Percentiles rank a stretch among this genome's conserved stretches.
phyloP scores from a whole-genome alignment of 1,284 basidiomycete genomes.

The Pseudozyma pruni region DNA sequence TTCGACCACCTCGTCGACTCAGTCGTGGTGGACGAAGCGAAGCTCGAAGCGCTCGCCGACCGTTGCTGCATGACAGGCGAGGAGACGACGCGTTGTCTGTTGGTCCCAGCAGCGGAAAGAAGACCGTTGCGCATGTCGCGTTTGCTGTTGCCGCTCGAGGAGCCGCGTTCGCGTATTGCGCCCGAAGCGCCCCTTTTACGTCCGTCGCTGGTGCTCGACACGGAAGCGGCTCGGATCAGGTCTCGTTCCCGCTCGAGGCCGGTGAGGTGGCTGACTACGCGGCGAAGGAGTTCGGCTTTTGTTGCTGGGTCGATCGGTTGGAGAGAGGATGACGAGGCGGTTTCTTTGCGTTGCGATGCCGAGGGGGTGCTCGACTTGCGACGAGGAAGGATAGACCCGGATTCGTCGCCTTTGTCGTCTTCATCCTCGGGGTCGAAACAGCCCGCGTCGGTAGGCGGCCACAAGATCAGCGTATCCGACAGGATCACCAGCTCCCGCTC shows the following conservation, averaged over 20 bases:
- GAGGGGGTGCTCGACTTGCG: not conserved
- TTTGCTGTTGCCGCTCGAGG: constrained; percentile 19
- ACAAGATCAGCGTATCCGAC: constrained; percentile 33
- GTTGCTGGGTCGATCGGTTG: constrained; percentile 17
- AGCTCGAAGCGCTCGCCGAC: constrained; percentile 31
- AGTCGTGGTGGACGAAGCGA: constrained; percentile 16
- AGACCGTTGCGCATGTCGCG: constrained; percentile 32
- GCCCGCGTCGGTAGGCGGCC: constrained; percentile 45
- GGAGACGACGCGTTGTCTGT: constrained; percentile 37
- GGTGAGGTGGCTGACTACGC: constrained; percentile 45
- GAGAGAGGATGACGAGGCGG: not conserved
- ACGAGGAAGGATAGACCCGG: not conserved
- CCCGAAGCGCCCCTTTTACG: constrained; percentile 30
- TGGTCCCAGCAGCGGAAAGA: constrained; percentile 11
- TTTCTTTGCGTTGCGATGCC: not conserved
- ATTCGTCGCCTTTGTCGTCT: constrained; percentile 1
- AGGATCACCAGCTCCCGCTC: constrained; percentile 34
- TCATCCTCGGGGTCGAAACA: constrained; percentile 36
- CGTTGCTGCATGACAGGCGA: constrained; percentile 30
- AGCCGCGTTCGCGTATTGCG: constrained; percentile 30
- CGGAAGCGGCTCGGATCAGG: constrained; percentile 40
- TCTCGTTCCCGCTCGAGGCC: constrained; percentile 45
- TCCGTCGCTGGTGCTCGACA: constrained; percentile 26
- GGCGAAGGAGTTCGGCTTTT: constrained; percentile 26
- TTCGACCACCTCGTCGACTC: constrained; percentile 38